Percentiles rank a stretch among this genome's conserved stretches.
Evolutionary conservation across 1,284 basidiomycete species (phyloP).

Genomic region (Papiliotrema fonsecae): DNA sequence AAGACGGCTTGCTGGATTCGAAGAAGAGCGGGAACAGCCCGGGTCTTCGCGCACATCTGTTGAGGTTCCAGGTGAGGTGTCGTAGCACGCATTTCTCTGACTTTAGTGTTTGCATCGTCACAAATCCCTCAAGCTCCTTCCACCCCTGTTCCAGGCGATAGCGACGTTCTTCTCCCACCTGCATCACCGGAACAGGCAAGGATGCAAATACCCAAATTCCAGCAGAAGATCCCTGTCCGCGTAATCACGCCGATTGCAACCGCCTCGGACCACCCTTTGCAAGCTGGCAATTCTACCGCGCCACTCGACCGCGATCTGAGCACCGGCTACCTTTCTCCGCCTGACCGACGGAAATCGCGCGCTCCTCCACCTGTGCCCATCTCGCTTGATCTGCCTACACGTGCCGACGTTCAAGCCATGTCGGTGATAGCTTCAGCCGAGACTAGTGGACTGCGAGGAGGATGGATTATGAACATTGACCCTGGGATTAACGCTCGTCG

Average conservation of each 20-base stretch:
- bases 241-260: slow-evolving; percentile 32
- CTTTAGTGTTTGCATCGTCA: slow-evolving; percentile 4
- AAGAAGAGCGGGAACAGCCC: slow-evolving; percentile 25
- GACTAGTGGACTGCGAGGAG: slow-evolving; percentile 42
- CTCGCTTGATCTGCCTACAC: slow-evolving; percentile 46
- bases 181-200: slow-evolving; percentile 33
- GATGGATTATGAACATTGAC: slow-evolving; percentile 49
- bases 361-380: slow-evolving; percentile 30
- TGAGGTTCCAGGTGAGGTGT: slow-evolving; percentile 40
- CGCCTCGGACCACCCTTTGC: slow-evolving; percentile 33
- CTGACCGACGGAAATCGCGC: slow-evolving; percentile 14
- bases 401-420: slow-evolving; percentile 48
- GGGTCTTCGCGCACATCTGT: slow-evolving; percentile 31
- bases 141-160: slow-evolving; percentile 34
- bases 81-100: neutral
- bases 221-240: slow-evolving; percentile 28
- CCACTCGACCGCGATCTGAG: slow-evolving; percentile 5
- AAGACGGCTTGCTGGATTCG: slow-evolving; percentile 26
- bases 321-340: slow-evolving; percentile 39
- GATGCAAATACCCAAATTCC: neutral
- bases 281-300: slow-evolving; percentile 2
- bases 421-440: slow-evolving; percentile 47
- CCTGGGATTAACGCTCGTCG: slow-evolving; percentile 17
- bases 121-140: slow-evolving; percentile 23
- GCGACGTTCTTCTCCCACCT: slow-evolving; percentile 39